phyloP scores from a whole-genome alignment of 2,329 filamentous ascomycete species.

The Pseudogymnoascus sp. region DNA sequence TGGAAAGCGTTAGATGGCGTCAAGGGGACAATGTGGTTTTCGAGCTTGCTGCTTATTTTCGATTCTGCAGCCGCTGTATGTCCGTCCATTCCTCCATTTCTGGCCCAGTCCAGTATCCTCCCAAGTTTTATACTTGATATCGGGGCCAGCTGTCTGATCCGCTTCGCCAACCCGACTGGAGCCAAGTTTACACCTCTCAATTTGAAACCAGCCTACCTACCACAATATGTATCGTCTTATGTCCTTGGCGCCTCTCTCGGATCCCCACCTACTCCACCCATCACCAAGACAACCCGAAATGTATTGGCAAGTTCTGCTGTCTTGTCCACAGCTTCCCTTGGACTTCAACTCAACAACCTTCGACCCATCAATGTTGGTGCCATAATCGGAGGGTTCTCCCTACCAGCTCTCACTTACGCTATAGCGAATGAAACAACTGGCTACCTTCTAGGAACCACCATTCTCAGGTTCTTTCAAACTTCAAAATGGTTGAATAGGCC shows the following conservation, averaged over 20 bases:
- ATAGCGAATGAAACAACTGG: slow-evolving; percentile 14
- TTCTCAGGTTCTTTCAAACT: slow-evolving; percentile 10
- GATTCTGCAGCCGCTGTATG: neutral
- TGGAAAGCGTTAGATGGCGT: neutral
- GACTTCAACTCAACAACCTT: neutral
- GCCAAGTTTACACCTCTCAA: neutral
- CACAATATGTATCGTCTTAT: neutral
- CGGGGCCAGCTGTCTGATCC: neutral
- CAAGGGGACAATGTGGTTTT: neutral
- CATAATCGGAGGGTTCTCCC: slow-evolving; percentile 2
- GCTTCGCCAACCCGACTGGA: neutral
- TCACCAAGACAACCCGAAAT: neutral
- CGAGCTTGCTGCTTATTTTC: neutral
- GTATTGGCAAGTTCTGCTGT: neutral
- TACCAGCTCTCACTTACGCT: slow-evolving; percentile 9
- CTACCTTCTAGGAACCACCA: slow-evolving; percentile 8
- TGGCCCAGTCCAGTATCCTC: neutral
- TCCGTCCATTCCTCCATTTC: neutral
- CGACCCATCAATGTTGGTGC: neutral
- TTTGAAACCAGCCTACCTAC: neutral
- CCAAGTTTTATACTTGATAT: slow-evolving; percentile 2
- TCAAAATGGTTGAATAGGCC: slow-evolving; percentile 5
- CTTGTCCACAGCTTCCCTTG: neutral
- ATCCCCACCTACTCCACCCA: neutral
- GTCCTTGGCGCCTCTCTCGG: neutral